Conservation (phyloP, 2,329 filamentous ascomycete genomes). For the Neofusicoccum sp. region DNA sequence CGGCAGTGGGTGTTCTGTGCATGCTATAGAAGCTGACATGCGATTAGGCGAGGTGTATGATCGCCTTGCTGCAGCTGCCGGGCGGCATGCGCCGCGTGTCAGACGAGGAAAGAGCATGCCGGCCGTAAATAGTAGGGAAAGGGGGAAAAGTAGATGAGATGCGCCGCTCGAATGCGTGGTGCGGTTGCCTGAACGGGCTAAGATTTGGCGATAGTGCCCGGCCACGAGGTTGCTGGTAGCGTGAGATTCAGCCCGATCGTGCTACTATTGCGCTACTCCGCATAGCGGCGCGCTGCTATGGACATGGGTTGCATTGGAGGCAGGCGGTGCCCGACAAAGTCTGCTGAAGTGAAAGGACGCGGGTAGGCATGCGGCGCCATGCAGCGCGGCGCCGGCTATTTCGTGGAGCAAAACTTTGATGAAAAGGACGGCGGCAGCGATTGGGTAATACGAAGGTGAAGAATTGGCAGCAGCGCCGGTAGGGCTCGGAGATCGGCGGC, state of each 20-base stretch:
- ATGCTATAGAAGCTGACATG: background rate
- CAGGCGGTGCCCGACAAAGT: background rate
- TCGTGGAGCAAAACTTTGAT: background rate
- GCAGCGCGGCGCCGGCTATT: too few species aligned
- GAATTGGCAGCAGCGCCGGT: background rate
- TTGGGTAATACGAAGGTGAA: constrained; percentile 13
- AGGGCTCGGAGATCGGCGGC: constrained; percentile 15
- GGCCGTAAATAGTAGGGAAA: background rate
- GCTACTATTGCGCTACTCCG: constrained; percentile 2
- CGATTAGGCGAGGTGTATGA: background rate
- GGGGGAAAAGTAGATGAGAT: constrained; percentile 5
- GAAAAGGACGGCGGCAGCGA: constrained; percentile 1
- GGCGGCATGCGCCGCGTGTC: background rate
- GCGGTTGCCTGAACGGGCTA: constrained; percentile 6
- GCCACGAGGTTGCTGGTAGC: background rate
- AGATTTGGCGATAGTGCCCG: background rate
- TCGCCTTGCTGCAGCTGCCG: background rate
- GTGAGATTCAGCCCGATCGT: background rate
- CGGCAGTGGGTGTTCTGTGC: background rate
- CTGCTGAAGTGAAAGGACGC: too few species aligned
- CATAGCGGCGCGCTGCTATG: background rate
- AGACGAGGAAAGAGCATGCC: background rate
- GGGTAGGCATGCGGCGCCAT: too few species aligned
- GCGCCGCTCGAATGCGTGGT: background rate
- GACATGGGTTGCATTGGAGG: background rate